These are phyloP conservation scores for Penicillium sp. DNA, from an alignment of 2,329 filamentous ascomycete species.

Conservation along the genomic window DNA sequence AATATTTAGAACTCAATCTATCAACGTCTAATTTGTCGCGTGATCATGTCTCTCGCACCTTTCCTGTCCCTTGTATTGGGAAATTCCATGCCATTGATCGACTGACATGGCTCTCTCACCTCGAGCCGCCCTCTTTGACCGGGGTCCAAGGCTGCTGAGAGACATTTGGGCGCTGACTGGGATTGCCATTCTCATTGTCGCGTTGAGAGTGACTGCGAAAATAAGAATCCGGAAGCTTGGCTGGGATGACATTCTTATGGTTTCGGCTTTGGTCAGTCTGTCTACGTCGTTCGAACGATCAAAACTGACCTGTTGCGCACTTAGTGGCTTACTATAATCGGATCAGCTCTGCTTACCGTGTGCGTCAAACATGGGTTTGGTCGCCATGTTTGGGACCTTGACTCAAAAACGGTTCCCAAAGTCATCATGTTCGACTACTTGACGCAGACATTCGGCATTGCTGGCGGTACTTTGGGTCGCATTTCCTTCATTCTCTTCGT, in stretches of 20 bases:
- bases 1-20: background rate
- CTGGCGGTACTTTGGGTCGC: slow-evolving; percentile 17
- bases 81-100: background rate
- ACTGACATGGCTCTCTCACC: slow-evolving; percentile 9
- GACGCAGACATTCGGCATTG: slow-evolving; percentile 19
- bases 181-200: slow-evolving; percentile 12
- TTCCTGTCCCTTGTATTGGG: background rate
- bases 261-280: slow-evolving; percentile 18
- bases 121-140: slow-evolving; percentile 1
- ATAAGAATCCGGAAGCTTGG: slow-evolving; percentile 17
- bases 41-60: background rate
- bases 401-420: background rate
- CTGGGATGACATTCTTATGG: slow-evolving; percentile 20
- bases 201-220: slow-evolving; percentile 18
- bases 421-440: slow-evolving; percentile 23
- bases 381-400: slow-evolving; percentile 8
- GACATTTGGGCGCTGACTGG: slow-evolving; percentile 19
- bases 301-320: slow-evolving; percentile 5
- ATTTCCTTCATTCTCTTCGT: slow-evolving; percentile 22
- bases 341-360: slow-evolving; percentile 19
- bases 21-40: background rate
- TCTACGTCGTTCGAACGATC: background rate
- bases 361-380: slow-evolving; percentile 19
- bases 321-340: slow-evolving; percentile 16
- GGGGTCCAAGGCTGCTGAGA: slow-evolving; percentile 13